Evolutionary conservation across 495 filamentous ascomycete genomes (phyloP), one percentile per base, ranked within the genome.

Genomic region (Aspergillus hancockii): DNA sequence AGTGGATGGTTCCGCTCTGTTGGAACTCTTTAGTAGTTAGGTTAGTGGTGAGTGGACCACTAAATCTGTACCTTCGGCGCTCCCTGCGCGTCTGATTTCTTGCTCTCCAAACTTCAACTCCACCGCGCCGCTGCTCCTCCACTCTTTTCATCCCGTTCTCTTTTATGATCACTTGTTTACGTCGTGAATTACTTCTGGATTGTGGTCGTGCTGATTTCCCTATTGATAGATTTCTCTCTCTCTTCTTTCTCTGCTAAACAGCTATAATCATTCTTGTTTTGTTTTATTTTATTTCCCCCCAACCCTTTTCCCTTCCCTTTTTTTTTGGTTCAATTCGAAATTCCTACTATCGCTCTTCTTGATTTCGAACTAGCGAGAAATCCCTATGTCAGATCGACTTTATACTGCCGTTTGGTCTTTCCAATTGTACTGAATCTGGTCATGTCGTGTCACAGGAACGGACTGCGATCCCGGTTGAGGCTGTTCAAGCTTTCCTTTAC

Each of bases 361-460:
- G 38, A 28, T n/a, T 40, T 22, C 19, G 21, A 47, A 2, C 3
- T 47, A 47, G 19, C 43, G 5, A 47, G 21, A 23, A 47, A 47
- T 52, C 51, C 46, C 60, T 38, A 58, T 61, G 58, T 56, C 46
- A n/a, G 38, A n/a, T 54, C 45, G 28, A 6, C 41, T 32, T 12
- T 22, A 47, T 47, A 32, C 47, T 16, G 31, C 25, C 56, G 49
- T 31, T 41, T 52, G 34, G 28, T 58, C 31, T 31, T 45, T 21
- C 0, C 19, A 40, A 22, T 52, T 34, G 49, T 38, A 40, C 34
- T 30, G 46, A 50, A 51, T 59, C 60, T 63, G 67, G 71, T 66
- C 68, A 73, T 71, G 68, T 71, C 67, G 67, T 70, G 66, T 67
- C 64, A 59, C 64, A 69, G 57, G 52, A 57, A 67, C 65, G 36